These are phyloP conservation scores for Cochlearia excelsa DNA, from an alignment of 345 rosid genomes.

Conservation along the genomic window DNA sequence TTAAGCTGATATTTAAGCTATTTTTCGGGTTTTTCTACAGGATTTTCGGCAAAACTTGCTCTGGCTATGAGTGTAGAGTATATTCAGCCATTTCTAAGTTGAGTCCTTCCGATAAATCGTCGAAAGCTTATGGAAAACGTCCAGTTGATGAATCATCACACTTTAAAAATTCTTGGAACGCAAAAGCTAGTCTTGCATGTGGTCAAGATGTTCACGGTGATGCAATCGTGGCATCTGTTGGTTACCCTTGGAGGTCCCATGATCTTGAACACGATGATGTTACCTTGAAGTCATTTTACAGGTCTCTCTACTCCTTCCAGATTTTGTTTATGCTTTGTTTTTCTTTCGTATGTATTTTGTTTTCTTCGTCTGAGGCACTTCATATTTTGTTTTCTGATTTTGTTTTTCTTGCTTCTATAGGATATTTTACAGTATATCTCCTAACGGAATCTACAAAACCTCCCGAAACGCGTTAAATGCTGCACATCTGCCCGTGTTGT, in stretches of 20 bases:
- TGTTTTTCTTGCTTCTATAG: conserved; percentile 36
- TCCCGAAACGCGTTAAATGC: conserved; percentile 66
- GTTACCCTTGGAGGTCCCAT: conserved; percentile 70
- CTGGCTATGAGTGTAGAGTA: conserved; percentile 81
- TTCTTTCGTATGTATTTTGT: neutral
- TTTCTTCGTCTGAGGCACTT: conserved; percentile 1
- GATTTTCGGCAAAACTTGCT: conserved; percentile 74
- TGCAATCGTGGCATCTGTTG: conserved; percentile 88
- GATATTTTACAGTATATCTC: conserved; percentile 62
- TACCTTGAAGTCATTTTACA: conserved; percentile 65
- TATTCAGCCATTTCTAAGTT: conserved; percentile 56
- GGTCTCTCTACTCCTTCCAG: conserved; percentile 42
- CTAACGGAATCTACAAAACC: conserved; percentile 78
- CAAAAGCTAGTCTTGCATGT: conserved; percentile 69
- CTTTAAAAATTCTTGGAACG: conserved; percentile 39
- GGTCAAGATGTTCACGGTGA: conserved; percentile 69
- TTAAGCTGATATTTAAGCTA: neutral
- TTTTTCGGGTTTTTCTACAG: conserved; percentile 42
- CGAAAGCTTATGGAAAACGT: conserved; percentile 24
- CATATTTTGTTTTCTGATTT: conserved; percentile 9
- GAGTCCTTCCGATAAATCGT: conserved; percentile 19
- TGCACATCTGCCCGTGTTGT: conserved; percentile 63
- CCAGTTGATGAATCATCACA: conserved; percentile 20
- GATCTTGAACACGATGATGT: conserved; percentile 65
- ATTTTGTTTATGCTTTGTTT: neutral